phyloP scores from a whole-genome alignment of 1,284 basidiomycete genomes.

The Microbotryomycetes sp. region DNA sequence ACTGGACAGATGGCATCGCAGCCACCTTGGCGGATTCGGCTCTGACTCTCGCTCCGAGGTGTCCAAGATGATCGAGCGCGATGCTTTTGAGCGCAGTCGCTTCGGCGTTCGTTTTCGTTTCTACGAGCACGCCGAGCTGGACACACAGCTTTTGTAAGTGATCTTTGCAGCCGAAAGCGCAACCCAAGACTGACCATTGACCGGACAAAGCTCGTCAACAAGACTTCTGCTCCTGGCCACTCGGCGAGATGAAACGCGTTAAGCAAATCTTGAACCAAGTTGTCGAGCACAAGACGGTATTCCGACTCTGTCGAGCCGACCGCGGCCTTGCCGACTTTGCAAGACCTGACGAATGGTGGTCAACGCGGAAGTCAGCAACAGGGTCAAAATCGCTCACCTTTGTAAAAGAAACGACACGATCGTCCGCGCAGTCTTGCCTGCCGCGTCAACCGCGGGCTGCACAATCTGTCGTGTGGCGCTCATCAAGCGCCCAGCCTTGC shows the following conservation, averaged over 20 bases:
- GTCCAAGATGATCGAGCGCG: slow-evolving; percentile 84
- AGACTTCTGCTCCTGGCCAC: slow-evolving; percentile 84
- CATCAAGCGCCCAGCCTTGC: neutral
- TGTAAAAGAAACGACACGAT: slow-evolving; percentile 79
- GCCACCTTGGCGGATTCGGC: slow-evolving; percentile 35
- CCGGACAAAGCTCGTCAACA: slow-evolving; percentile 67
- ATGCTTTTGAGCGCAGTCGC: slow-evolving; percentile 74
- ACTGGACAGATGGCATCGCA: slow-evolving; percentile 42
- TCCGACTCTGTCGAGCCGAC: slow-evolving; percentile 63
- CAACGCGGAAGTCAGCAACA: neutral
- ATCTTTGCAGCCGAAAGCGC: neutral
- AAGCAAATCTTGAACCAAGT: slow-evolving; percentile 79
- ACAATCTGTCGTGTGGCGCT: slow-evolving; percentile 1
- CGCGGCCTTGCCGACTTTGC: slow-evolving; percentile 73
- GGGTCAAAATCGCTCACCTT: slow-evolving; percentile 45
- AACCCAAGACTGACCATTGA: slow-evolving; percentile 56
- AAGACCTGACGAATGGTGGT: slow-evolving; percentile 50
- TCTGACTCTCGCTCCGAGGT: slow-evolving; percentile 76
- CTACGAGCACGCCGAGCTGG: slow-evolving; percentile 54
- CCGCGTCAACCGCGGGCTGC: slow-evolving; percentile 50
- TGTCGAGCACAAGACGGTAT: slow-evolving; percentile 83
- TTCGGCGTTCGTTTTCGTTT: slow-evolving; percentile 65
- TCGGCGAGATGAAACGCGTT: slow-evolving; percentile 86
- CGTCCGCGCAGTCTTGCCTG: slow-evolving; percentile 71
- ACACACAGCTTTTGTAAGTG: slow-evolving; percentile 13